Evolutionary conservation across 2,329 filamentous ascomycete genomes (phyloP).

Genomic region (Chaetomium globosum): DNA sequence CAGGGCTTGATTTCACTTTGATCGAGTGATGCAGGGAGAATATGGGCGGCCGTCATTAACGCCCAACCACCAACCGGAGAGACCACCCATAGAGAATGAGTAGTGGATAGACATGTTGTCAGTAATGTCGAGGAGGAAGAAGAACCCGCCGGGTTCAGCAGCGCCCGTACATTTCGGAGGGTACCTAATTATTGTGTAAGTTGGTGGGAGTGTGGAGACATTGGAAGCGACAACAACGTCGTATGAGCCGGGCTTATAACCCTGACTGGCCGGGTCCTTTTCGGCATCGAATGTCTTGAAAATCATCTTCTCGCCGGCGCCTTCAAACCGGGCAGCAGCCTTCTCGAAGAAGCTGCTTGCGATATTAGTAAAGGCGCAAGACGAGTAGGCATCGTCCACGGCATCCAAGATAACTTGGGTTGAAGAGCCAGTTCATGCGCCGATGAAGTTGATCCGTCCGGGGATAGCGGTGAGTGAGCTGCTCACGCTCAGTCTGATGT

Average conservation of each 20-base stretch:
- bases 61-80: constrained; percentile 45
- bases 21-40: constrained; percentile 19
- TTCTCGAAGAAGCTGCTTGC: constrained; percentile 38
- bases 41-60: constrained; percentile 34
- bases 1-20: constrained; percentile 36
- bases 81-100: constrained; percentile 33
- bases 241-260: constrained; percentile 38
- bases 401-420: constrained; percentile 37
- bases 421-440: constrained; percentile 34
- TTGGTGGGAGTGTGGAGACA: constrained; percentile 44
- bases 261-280: constrained; percentile 39
- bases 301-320: constrained; percentile 31
- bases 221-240: constrained; percentile 46
- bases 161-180: constrained; percentile 39
- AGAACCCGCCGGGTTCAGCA: constrained; percentile 47
- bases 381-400: constrained; percentile 7
- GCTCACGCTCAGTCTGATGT: constrained; percentile 11
- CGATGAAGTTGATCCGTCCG: constrained; percentile 40
- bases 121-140: constrained; percentile 38
- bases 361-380: constrained; percentile 34
- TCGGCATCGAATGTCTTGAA: constrained; percentile 42
- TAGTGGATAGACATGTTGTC: constrained; percentile 19
- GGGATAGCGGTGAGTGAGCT: constrained; percentile 31
- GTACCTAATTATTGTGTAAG: constrained; percentile 38
- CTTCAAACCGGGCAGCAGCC: constrained; percentile 27